Conservation (phyloP, 345 rosid genomes). For the Moricandia moricandioides region DNA sequence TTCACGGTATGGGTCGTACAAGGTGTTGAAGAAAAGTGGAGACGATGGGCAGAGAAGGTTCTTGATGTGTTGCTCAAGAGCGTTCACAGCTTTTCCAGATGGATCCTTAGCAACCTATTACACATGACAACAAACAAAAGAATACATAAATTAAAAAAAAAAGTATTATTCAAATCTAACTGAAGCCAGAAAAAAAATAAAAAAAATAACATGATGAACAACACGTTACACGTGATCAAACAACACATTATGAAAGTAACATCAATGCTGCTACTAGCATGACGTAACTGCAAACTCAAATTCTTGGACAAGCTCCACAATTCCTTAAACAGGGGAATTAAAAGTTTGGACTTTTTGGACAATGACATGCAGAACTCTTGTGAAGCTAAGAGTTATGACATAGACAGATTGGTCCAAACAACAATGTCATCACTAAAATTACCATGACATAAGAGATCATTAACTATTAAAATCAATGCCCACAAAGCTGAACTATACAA, state of each 20-base stretch:
- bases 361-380: slow-evolving; percentile 28
- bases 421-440: neutral
- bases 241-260: slow-evolving; percentile 22
- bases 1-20: slow-evolving; percentile 77
- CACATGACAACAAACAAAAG: neutral
- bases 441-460: neutral
- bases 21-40: slow-evolving; percentile 87
- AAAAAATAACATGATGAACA: neutral
- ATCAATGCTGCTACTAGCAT: slow-evolving; percentile 31
- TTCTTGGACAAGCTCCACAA: slow-evolving; percentile 7
- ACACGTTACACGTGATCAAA: slow-evolving; percentile 33
- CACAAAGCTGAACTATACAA: neutral
- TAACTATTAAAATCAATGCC: neutral
- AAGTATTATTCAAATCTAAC: neutral
- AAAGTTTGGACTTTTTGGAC: slow-evolving; percentile 22
- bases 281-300: slow-evolving; percentile 28
- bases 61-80: slow-evolving; percentile 88
- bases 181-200: neutral
- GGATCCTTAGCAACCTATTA: neutral
- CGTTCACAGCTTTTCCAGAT: slow-evolving; percentile 70
- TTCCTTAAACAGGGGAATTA: neutral
- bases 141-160: neutral
- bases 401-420: neutral
- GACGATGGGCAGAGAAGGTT: slow-evolving; percentile 71
- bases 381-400: slow-evolving; percentile 23